phyloP scores from a whole-genome alignment of 768 basidiomycete genomes.

The Amanita muscaria region DNA sequence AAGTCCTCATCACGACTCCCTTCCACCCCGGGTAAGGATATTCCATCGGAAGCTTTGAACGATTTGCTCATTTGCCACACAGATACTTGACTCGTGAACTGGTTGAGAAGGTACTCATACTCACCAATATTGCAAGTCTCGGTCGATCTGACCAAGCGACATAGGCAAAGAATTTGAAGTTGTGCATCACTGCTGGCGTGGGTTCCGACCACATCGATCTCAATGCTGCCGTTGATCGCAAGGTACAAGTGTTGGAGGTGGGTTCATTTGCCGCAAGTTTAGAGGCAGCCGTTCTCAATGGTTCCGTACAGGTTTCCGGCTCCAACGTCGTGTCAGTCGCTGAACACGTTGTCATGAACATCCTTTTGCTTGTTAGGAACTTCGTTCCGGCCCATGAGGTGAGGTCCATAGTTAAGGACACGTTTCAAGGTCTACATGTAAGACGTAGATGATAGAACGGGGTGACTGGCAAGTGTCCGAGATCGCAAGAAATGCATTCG shows the following conservation, averaged over 20 bases:
- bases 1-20: conserved; percentile 75
- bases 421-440: background rate
- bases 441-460: conserved; percentile 60
- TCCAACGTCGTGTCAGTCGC: conserved; percentile 89
- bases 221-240: conserved; percentile 74
- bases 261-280: background rate
- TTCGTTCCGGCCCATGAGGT: conserved; percentile 82
- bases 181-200: conserved; percentile 87
- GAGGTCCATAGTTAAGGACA: conserved; percentile 9
- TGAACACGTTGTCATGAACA: conserved; percentile 87
- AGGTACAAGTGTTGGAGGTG: conserved; percentile 70
- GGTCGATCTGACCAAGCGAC: background rate
- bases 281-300: background rate
- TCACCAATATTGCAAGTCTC: background rate
- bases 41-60: background rate
- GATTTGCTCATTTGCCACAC: background rate
- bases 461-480: conserved; percentile 87
- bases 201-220: conserved; percentile 89
- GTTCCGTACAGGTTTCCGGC: conserved; percentile 54
- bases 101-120: conserved; percentile 46
- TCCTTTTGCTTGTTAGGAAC: conserved; percentile 86
- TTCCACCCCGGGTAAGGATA: conserved; percentile 63
- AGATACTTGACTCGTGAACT: conserved; percentile 69
- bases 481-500: conserved; percentile 75
- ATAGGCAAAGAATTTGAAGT: conserved; percentile 81